Evolutionary conservation across 2,329 filamentous ascomycete species (phyloP).

Genomic region (Nannizzia gypsea): DNA sequence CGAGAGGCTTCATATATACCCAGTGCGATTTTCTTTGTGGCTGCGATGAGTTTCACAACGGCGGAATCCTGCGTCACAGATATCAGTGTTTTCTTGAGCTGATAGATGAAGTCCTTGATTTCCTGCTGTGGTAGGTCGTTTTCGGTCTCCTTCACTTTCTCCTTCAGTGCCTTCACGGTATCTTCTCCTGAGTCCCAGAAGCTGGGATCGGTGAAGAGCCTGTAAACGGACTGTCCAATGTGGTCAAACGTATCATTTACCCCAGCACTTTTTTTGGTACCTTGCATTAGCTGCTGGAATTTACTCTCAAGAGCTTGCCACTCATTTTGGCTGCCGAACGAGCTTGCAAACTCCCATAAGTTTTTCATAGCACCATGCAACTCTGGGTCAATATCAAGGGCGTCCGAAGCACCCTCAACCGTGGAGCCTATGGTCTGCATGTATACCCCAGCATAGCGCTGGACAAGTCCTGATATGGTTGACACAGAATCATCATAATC

Average conservation of each 20-base stretch:
- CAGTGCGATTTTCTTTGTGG: slow-evolving; percentile 54
- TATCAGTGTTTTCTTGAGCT: slow-evolving; percentile 54
- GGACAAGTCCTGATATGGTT: slow-evolving; percentile 60
- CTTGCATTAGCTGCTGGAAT: slow-evolving; percentile 59
- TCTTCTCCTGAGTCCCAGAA: slow-evolving; percentile 70
- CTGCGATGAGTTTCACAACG: slow-evolving; percentile 56
- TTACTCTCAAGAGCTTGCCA: slow-evolving; percentile 65
- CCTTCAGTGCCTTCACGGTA: slow-evolving; percentile 48
- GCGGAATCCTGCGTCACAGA: slow-evolving; percentile 62
- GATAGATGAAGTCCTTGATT: slow-evolving; percentile 57
- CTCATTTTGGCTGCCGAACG: slow-evolving; percentile 60
- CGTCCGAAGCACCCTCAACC: slow-evolving; percentile 53
- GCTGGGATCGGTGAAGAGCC: slow-evolving; percentile 70
- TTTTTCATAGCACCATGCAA: slow-evolving; percentile 65
- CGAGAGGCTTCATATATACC: slow-evolving; percentile 56
- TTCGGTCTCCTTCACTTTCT: slow-evolving; percentile 47
- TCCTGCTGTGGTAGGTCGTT: slow-evolving; percentile 58
- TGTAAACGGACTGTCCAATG: slow-evolving; percentile 61
- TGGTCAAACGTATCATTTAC: slow-evolving; percentile 69
- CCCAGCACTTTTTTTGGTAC: slow-evolving; percentile 57
- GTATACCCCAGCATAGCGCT: slow-evolving; percentile 67
- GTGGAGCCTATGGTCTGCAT: slow-evolving; percentile 60
- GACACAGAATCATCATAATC: slow-evolving; percentile 84
- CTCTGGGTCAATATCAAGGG: slow-evolving; percentile 60
- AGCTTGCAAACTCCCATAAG: slow-evolving; percentile 68